phyloP scores from a whole-genome alignment of 2,329 filamentous ascomycete genomes.

The Venturia carpophila region DNA sequence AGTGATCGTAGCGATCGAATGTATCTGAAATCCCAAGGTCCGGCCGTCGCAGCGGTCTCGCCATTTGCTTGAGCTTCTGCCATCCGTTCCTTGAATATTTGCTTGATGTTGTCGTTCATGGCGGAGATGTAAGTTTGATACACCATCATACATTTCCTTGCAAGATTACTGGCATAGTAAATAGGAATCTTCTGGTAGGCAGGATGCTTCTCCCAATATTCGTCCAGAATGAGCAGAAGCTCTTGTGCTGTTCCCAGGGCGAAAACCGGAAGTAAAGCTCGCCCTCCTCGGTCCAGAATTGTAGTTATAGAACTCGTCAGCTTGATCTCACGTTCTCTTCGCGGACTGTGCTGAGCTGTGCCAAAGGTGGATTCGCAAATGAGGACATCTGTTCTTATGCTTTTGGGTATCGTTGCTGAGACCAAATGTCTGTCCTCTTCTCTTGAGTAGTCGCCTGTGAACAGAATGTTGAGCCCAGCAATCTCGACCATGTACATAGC shows the following conservation, averaged over 20 bases:
- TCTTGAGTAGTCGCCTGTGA: slow-evolving; percentile 94
- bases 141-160: slow-evolving; percentile 94
- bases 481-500: slow-evolving; percentile 99
- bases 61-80: slow-evolving; percentile 73
- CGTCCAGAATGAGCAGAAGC: slow-evolving; percentile 85
- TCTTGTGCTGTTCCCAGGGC: slow-evolving; percentile 91
- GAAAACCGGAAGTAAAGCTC: slow-evolving; percentile 91
- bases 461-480: slow-evolving; percentile 90
- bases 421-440: slow-evolving; percentile 95
- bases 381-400: slow-evolving; percentile 87
- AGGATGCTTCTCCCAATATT: slow-evolving; percentile 87
- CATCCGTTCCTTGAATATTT: slow-evolving; percentile 86
- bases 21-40: slow-evolving; percentile 94
- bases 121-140: slow-evolving; percentile 97
- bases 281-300: slow-evolving; percentile 82
- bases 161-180: slow-evolving; percentile 94
- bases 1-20: slow-evolving; percentile 87
- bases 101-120: slow-evolving; percentile 99
- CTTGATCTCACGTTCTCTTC: slow-evolving; percentile 81
- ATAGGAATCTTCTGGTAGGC: slow-evolving; percentile 89
- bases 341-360: slow-evolving; percentile 85
- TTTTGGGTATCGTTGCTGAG: slow-evolving; percentile 80
- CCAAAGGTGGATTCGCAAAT: slow-evolving; percentile 98
- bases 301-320: slow-evolving; percentile 93
- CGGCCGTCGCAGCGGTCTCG: slow-evolving; percentile 65